A percentile compares a stretch with the other conserved stretches of the same genome.
Conservation (phyloP, 1,284 basidiomycete genomes). For the Cystobasidium slooffiae region DNA sequence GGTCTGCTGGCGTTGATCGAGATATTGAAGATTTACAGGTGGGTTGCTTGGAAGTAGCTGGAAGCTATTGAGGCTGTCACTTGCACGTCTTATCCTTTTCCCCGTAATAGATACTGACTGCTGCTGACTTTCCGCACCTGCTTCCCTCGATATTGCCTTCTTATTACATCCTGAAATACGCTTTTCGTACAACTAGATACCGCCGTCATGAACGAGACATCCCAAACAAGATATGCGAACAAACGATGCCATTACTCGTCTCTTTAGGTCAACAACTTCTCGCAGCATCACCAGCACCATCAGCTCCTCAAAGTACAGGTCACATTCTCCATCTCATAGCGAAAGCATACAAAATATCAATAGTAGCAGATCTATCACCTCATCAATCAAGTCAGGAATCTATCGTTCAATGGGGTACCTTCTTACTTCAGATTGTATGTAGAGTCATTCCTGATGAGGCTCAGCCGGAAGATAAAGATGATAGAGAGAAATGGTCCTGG, state of each 20-base stretch:
- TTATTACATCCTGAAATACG: too few species aligned
- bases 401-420: constrained; percentile 78
- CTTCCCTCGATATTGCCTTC: not conserved
- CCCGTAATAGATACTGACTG: too few species aligned
- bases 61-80: not conserved
- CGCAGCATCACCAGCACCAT: constrained; percentile 61
- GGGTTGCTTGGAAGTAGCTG: constrained; percentile 15
- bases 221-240: constrained; percentile 65
- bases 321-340: constrained; percentile 78
- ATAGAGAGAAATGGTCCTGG: constrained; percentile 77
- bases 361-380: constrained; percentile 69
- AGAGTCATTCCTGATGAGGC: constrained; percentile 67
- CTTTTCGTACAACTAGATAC: constrained; percentile 11
- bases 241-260: constrained; percentile 74
- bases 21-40: constrained; percentile 73
- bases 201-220: constrained; percentile 51
- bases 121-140: not conserved
- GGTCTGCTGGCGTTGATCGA: constrained; percentile 76
- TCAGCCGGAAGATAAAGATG: constrained; percentile 72
- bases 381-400: constrained; percentile 70
- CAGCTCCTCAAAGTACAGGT: constrained; percentile 66
- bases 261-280: constrained; percentile 70
- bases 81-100: constrained; percentile 3
- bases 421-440: constrained; percentile 77
- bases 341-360: constrained; percentile 79